These are phyloP conservation scores for Gremmenia infestans DNA, from an alignment of 2,329 filamentous ascomycete genomes.

Conservation along the genomic window DNA sequence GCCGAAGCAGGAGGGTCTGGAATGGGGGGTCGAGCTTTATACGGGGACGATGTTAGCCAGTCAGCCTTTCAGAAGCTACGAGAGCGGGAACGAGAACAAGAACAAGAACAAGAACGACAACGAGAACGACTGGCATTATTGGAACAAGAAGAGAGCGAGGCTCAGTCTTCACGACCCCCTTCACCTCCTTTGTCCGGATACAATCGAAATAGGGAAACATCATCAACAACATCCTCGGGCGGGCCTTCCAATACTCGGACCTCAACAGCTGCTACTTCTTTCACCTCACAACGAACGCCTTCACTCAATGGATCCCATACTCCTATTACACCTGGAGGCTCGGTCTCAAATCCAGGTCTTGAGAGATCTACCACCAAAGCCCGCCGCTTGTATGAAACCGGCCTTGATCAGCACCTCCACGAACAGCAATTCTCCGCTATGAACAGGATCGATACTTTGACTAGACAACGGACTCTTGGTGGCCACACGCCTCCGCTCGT, in stretches of 20 bases:
- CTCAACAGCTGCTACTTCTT: constrained; percentile 84
- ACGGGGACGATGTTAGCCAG: constrained; percentile 79
- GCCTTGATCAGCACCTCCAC: constrained; percentile 71
- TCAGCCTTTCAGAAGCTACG: constrained; percentile 80
- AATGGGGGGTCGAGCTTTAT: constrained; percentile 65
- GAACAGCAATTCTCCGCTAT: constrained; percentile 74
- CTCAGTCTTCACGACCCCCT: constrained; percentile 41
- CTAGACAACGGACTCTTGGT: constrained; percentile 48
- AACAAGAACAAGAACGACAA: constrained; percentile 33
- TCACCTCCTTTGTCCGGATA: constrained; percentile 59
- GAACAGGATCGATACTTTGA: constrained; percentile 74
- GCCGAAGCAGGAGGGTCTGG: constrained; percentile 36
- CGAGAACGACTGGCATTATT: constrained; percentile 23
- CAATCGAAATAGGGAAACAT: constrained; percentile 76
- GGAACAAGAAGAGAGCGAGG: constrained; percentile 27
- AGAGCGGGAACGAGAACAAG: constrained; percentile 36
- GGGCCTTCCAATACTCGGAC: constrained; percentile 62
- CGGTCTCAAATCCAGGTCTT: constrained; percentile 38
- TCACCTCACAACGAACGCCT: constrained; percentile 64
- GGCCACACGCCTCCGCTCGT: constrained; percentile 23
- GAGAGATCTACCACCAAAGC: constrained; percentile 66
- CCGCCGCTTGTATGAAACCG: constrained; percentile 77
- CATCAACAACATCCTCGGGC: constrained; percentile 71
- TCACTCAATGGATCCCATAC: constrained; percentile 48
- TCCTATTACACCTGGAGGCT: constrained; percentile 32